phyloP scores from a whole-genome alignment of 106 monocot species.

The Allium cepa region DNA sequence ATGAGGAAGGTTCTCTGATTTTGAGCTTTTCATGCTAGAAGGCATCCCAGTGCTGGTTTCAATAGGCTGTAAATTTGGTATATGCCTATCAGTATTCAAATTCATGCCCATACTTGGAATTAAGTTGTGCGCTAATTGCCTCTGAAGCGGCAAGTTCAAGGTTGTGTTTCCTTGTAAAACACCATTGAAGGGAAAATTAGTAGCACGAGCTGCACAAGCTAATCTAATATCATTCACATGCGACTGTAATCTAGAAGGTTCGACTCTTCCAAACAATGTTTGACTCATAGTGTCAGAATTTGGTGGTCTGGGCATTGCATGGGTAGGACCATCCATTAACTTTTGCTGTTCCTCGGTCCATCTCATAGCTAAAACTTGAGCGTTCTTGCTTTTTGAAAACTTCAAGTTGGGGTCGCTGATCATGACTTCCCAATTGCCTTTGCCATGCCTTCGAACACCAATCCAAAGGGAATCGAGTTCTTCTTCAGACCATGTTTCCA shows the following conservation, averaged over 20 bases:
- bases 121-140: constrained; percentile 12
- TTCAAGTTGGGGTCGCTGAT: constrained; percentile 72
- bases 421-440: constrained; percentile 89
- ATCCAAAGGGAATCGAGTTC: constrained; percentile 99
- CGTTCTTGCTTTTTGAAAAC: constrained; percentile 46
- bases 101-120: constrained; percentile 22
- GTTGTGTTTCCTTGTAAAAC: background rate
- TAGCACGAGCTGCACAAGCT: constrained; percentile 12
- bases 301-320: constrained; percentile 19
- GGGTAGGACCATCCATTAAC: constrained; percentile 47
- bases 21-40: constrained; percentile 30
- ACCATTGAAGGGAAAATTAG: constrained; percentile 1
- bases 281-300: constrained; percentile 47
- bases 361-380: constrained; percentile 50
- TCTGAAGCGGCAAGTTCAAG: constrained; percentile 7
- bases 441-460: constrained; percentile 91
- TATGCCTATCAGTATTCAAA: constrained; percentile 19
- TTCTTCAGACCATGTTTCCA: constrained; percentile 82
- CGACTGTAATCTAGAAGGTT: constrained; percentile 48
- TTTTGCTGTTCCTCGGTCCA: constrained; percentile 82
- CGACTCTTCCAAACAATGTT: constrained; percentile 61
- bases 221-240: constrained; percentile 86
- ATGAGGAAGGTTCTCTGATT: constrained; percentile 75
- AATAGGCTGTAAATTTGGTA: constrained; percentile 7
- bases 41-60: constrained; percentile 12